Evolutionary conservation across 2,329 filamentous ascomycete species (phyloP), one percentile per base, ranked within the genome.

Genomic region (Diplodia seriata): DNA sequence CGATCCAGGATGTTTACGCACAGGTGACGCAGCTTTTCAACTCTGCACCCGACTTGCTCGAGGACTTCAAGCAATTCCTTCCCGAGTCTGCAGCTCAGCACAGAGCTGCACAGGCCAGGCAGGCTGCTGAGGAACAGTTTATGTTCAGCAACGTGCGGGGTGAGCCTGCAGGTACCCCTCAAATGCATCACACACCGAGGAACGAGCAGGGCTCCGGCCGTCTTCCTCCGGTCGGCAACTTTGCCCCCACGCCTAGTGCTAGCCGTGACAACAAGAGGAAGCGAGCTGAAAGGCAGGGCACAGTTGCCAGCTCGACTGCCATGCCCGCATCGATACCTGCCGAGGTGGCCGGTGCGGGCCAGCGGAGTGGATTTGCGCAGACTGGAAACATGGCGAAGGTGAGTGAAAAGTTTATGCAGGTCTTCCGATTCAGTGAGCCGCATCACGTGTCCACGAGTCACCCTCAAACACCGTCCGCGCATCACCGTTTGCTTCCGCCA

Each of bases 31-130:
- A 91, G 38, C 84, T 99, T 0, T 99, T 99, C 82, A 93, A 93
- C 76, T 91, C 91, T 5, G 95, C 96, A 0, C 94, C 94, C 4
- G 95, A 99, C 80, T 87, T 99, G 14, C 84, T 99, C 2, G 95
- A 99, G 79, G 95, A 99, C 76, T 99, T 99, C 78, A 99, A 99
- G 79, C 95, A 99, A 76, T 99, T 99, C 73, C 85, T 99, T 8
- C 95, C 95, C 0, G 95, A 99, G 77, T 96, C 94, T 53, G 89
- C 90, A 38, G 89, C 90, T 20, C 87, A 89, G 56, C 77, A 79
- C 65, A 70, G 77, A 56, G 77, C 77, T 71, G 87, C 85, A 73
- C 91, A 86, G 77, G 67, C 67, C 33, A 57, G 61, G 9, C 85
- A 86, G 73, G 85, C 84, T n/a, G 85, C 87, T 50, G 92, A 93